Evolutionary conservation across 495 filamentous ascomycete species (phyloP), one percentile per base, ranked within the genome.

Genomic region (Penicillium bovifimosum): DNA sequence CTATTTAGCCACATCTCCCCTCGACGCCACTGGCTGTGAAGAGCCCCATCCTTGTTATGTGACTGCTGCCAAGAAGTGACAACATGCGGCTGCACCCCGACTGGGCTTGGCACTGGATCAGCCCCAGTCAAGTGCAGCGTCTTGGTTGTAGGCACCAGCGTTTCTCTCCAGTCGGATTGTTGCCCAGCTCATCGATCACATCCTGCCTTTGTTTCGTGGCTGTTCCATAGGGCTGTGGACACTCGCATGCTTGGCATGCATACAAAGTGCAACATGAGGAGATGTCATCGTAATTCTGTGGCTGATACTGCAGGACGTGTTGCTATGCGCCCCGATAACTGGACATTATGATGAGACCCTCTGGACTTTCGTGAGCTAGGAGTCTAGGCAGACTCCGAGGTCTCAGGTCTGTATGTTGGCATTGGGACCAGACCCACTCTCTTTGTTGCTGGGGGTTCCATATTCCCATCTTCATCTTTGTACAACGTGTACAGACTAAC

Each of bases 81-180:
- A 42, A 16, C 39, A 43, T 52, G 40, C 34, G 41, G 49, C 49
- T 52, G 40, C 49, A 43, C 20, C 36, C 13, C 40, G 27, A 33
- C n/a, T 13, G 20, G 38, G 13, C 48, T 51, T 51, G 40, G 40
- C 48, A 13, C 13, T 17, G 20, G 1, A 14, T 26, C 29, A 26
- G 29, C 27, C 29, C 35, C 39, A 14, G 27, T 35, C 28, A 16
- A 32, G 17, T 24, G 16, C 29, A 35, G 29, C 27, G 29, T 41
- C 45, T 5, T 24, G 31, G 18, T 47, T 56, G 58, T 60, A 63
- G 60, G 60, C 60, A 63, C 36, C 60, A 63, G 44, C 32, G 39
- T 63, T 61, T 55, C 16, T 50, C 28, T 13, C 8, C 9, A 4
- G 24, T 27, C 18, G 13, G 18, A 18, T 17, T 32, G 20, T 27